Base-by-base conservation (phyloP, 2,329 filamentous ascomycete genomes). In the Fusarium mundagurra region DNA sequence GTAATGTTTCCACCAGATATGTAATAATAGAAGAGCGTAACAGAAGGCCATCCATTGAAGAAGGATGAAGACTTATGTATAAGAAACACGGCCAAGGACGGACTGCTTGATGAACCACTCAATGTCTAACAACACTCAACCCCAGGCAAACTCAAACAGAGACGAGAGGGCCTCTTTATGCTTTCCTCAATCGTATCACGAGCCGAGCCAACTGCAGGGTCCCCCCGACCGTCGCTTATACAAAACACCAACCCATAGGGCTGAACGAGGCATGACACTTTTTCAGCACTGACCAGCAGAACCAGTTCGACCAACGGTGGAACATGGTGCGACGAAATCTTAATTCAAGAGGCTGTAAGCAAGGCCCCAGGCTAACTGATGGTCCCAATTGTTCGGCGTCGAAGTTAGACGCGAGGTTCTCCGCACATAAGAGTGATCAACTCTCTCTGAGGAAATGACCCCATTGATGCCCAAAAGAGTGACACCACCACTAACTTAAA, bases 141-240 rank as follows among this genome's bases (percentile, higher is more conserved):
- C 45, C 27, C 14, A 51, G 33, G 48, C 22, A 58, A 43, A 61
- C 31, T 41, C 14, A 18, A 45, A 16, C 20, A 20, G 55, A 62
- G 66, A 47, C 14, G n/a, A 39, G n/a, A 41, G 38, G 48, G 20
- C 24, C 66, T 63, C 71, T 73, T 73, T 73, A 73, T 73, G 71
- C 20, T 39, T 58, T 63, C 12, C 48, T 53, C 43, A 44, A 18
- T 29, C 43, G 71, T 73, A 57, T 47, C 54, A 74, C 71, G 29
- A 41, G 16, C 48, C 13, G 20, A 36, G 59, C 54, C 39, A 36
- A 34, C 41, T 64, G 61, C 44, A 61, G 34, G 43, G 45, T 22
- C 39, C 33, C 45, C 39, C 33, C 45, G 47, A 38, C 22, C 36
- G 11, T 39, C 63, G 39, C 47, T 53, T 55, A 54, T 51, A 66